Percentiles rank a stretch among this genome's conserved stretches.
Evolutionary conservation across 2,329 filamentous ascomycete genomes (phyloP).

Genomic region (Albifimbria verrucaria): DNA sequence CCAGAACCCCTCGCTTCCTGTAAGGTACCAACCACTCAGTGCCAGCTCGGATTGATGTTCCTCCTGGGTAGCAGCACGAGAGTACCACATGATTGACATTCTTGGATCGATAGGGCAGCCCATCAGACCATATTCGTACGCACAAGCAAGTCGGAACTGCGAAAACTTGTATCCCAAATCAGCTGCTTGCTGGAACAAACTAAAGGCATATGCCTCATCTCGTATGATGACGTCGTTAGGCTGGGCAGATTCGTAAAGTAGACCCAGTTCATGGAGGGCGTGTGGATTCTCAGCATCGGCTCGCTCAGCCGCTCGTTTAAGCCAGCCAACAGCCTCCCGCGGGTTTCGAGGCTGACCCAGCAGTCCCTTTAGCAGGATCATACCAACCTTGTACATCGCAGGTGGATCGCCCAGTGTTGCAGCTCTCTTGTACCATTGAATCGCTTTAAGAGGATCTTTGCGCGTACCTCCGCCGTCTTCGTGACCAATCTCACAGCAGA

Average conservation of each 20-base stretch:
- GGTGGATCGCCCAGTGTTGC: conserved; percentile 86
- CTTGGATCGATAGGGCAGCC: conserved; percentile 80
- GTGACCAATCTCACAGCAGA: conserved; percentile 94
- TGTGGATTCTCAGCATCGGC: conserved; percentile 91
- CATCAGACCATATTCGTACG: conserved; percentile 84
- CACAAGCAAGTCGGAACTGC: conserved; percentile 83
- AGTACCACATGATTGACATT: conserved; percentile 91
- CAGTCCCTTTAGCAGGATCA: conserved; percentile 90
- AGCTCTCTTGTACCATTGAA: conserved; percentile 96
- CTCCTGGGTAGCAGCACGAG: conserved; percentile 82
- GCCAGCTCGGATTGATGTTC: conserved; percentile 91
- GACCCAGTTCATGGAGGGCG: conserved; percentile 82
- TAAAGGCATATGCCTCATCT: conserved; percentile 78
- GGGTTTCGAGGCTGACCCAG: conserved; percentile 83
- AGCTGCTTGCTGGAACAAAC: conserved; percentile 80
- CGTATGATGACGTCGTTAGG: conserved; percentile 70
- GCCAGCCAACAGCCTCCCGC: conserved; percentile 83
- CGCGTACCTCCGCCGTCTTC: conserved; percentile 93
- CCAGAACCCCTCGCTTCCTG: conserved; percentile 83
- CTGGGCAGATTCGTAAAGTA: conserved; percentile 62
- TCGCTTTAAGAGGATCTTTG: conserved; percentile 86
- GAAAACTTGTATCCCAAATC: conserved; percentile 93
- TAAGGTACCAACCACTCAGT: conserved; percentile 90
- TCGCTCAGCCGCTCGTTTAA: conserved; percentile 86
- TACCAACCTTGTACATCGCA: conserved; percentile 98